Percentiles rank a stretch among this genome's conserved stretches.
Evolutionary conservation across 1,139 yeast species (phyloP).

Genomic region (Citeromyces hawaiiensis): DNA sequence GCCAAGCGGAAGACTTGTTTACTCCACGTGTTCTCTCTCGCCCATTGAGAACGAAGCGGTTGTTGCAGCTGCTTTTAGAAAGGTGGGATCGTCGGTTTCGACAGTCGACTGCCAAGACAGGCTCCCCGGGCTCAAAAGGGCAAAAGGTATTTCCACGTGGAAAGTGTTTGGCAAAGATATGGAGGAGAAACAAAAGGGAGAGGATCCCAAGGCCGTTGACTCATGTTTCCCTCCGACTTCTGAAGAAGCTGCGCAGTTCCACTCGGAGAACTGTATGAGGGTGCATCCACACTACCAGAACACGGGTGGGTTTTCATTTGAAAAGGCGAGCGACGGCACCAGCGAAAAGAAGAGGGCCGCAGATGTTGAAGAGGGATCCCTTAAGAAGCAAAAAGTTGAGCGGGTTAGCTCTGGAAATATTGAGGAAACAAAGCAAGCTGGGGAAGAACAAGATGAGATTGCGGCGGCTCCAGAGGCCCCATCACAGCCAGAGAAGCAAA

Average conservation of each 20-base stretch:
- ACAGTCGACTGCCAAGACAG: slow-evolving; percentile 61
- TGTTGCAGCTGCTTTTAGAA: slow-evolving; percentile 80
- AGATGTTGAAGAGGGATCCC: slow-evolving; percentile 15
- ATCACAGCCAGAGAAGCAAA: slow-evolving; percentile 15
- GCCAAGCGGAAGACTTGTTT: slow-evolving; percentile 85
- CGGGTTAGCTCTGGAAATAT: too few species aligned
- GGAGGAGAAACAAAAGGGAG: slow-evolving; percentile 29
- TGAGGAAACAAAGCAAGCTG: too few species aligned
- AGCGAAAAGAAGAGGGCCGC: slow-evolving; percentile 16
- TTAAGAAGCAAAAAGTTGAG: slow-evolving; percentile 16
- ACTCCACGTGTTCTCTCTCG: slow-evolving; percentile 90
- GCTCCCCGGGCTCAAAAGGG: slow-evolving; percentile 68
- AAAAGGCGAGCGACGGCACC: slow-evolving; percentile 38
- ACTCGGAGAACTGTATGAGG: slow-evolving; percentile 74
- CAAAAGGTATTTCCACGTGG: slow-evolving; percentile 71
- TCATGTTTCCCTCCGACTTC: slow-evolving; percentile 72
- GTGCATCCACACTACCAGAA: slow-evolving; percentile 96
- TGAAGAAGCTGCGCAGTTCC: slow-evolving; percentile 50
- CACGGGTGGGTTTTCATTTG: slow-evolving; percentile 98
- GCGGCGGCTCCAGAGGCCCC: too few species aligned
- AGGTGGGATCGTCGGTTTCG: slow-evolving; percentile 46
- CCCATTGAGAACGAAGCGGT: slow-evolving; percentile 98
- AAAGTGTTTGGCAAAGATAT: slow-evolving; percentile 75
- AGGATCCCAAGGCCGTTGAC: slow-evolving; percentile 36
- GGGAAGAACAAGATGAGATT: too few species aligned